Percentiles rank a stretch among this genome's conserved stretches.
These are phyloP conservation scores for Termitomyces sp. DNA, from an alignment of 768 basidiomycete species.

Conservation along the genomic window DNA sequence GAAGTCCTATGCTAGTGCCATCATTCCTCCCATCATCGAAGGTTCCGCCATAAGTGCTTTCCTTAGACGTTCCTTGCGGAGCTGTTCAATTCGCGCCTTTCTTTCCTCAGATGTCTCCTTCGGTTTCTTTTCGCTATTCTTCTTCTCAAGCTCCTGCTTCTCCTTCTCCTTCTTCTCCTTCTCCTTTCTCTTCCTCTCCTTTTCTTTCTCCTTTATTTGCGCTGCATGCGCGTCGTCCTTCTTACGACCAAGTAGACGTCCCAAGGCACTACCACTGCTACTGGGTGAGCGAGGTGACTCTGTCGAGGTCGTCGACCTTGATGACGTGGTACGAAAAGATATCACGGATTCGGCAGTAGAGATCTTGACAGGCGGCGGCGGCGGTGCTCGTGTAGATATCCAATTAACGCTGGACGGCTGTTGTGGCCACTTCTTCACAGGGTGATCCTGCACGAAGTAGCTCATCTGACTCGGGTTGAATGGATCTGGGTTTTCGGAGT, in stretches of 20 bases:
- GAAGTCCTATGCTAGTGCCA: constrained; percentile 9
- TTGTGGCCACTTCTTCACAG: constrained; percentile 22
- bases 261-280: constrained; percentile 13
- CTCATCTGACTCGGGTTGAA: constrained; percentile 5
- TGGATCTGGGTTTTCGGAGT: constrained; percentile 4
- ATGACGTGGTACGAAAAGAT: neutral
- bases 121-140: constrained; percentile 21
- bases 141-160: constrained; percentile 28
- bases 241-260: constrained; percentile 21
- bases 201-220: neutral
- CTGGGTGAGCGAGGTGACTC: constrained; percentile 13
- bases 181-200: constrained; percentile 27
- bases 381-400: constrained; percentile 1
- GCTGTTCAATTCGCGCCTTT: constrained; percentile 11
- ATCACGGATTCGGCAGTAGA: neutral
- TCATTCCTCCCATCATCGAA: constrained; percentile 14
- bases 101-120: constrained; percentile 16
- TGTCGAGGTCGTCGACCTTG: neutral
- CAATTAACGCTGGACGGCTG: constrained; percentile 22
- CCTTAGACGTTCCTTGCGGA: neutral
- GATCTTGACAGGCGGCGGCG: neutral
- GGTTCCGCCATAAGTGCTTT: constrained; percentile 10
- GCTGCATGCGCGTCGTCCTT: constrained; percentile 4
- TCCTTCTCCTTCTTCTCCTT: constrained; percentile 34
- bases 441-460: constrained; percentile 10